Evolutionary conservation across 176 grass and related monocot species (phyloP).

Genomic region (Typha latifolia): DNA sequence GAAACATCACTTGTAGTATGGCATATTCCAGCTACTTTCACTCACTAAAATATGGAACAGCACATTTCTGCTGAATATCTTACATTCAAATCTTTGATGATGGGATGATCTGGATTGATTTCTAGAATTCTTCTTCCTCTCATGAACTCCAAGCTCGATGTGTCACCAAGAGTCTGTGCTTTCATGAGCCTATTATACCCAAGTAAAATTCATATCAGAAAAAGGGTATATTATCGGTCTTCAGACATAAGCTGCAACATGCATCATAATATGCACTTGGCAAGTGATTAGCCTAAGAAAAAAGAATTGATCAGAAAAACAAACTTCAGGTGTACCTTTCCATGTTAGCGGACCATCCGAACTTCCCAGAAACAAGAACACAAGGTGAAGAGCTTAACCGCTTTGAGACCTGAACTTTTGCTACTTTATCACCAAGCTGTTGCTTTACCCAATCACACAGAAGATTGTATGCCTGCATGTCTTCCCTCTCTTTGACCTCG

Average conservation of each 20-base stretch:
- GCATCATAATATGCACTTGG: not conserved
- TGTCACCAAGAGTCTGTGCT: constrained; percentile 94
- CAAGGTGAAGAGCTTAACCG: constrained; percentile 84
- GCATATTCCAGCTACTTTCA: too few relatives aligned
- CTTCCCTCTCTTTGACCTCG: constrained; percentile 64
- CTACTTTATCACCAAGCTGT: constrained; percentile 84
- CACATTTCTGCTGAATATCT: constrained; percentile 12
- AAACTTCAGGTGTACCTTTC: constrained; percentile 40
- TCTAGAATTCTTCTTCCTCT: constrained; percentile 86
- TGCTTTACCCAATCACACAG: constrained; percentile 94
- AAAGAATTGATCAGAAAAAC: not conserved
- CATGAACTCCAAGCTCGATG: constrained; percentile 94
- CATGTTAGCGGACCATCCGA: constrained; percentile 98
- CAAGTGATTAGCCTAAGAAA: not conserved
- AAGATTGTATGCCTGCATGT: constrained; percentile 68
- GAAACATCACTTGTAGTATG: too few relatives aligned
- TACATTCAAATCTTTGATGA: constrained; percentile 89
- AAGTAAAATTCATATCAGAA: constrained; percentile 6
- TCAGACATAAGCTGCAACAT: not conserved
- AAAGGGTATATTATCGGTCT: not conserved
- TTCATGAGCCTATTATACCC: constrained; percentile 69
- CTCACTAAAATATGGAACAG: too few relatives aligned
- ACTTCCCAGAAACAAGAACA: constrained; percentile 96
- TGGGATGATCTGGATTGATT: constrained; percentile 81
- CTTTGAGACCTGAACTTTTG: constrained; percentile 89